Conservation (phyloP, 1,284 basidiomycete genomes). For the Irpex sp. region DNA sequence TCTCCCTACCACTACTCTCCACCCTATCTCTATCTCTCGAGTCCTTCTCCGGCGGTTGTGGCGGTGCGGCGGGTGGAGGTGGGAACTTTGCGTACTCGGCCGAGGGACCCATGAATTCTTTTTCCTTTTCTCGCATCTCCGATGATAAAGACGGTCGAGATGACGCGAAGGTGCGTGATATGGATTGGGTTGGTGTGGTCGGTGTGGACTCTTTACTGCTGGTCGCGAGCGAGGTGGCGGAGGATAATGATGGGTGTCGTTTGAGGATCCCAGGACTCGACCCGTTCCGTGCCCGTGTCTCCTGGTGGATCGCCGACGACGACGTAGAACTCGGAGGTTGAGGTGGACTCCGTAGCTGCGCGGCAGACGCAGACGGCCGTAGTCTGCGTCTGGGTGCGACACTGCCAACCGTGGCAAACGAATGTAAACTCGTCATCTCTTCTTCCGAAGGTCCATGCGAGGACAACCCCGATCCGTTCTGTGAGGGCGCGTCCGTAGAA, state of each 20-base stretch:
- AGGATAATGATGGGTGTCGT: slow-evolving; percentile 25
- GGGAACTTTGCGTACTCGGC: slow-evolving; percentile 69
- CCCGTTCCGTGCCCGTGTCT: slow-evolving; percentile 62
- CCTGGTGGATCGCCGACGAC: slow-evolving; percentile 25
- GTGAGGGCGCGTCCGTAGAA: slow-evolving; percentile 65
- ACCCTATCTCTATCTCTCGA: too few relatives aligned
- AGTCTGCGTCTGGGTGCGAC: slow-evolving; percentile 55
- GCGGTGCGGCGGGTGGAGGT: slow-evolving; percentile 44
- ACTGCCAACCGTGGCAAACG: slow-evolving; percentile 47
- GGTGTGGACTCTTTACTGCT: slow-evolving; percentile 9
- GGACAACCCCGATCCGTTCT: slow-evolving; percentile 47
- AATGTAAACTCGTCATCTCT: slow-evolving; percentile 45
- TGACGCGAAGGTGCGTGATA: slow-evolving; percentile 14
- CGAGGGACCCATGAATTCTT: slow-evolving; percentile 58
- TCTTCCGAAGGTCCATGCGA: slow-evolving; percentile 52
- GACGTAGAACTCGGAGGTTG: slow-evolving; percentile 32
- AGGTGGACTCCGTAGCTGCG: slow-evolving; percentile 56
- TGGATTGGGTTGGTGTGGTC: slow-evolving; percentile 26
- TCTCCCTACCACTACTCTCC: slow-evolving; percentile 6
- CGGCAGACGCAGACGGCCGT: slow-evolving; percentile 72
- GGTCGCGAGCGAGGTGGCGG: slow-evolving; percentile 22
- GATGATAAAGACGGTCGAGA: slow-evolving; percentile 20
- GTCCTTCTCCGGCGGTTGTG: not conserved
- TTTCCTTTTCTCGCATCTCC: slow-evolving; percentile 39
- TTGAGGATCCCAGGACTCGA: slow-evolving; percentile 53